Base-by-base conservation (phyloP, 108 stramenopile species). In the Stephanodiscus triporus region DNA sequence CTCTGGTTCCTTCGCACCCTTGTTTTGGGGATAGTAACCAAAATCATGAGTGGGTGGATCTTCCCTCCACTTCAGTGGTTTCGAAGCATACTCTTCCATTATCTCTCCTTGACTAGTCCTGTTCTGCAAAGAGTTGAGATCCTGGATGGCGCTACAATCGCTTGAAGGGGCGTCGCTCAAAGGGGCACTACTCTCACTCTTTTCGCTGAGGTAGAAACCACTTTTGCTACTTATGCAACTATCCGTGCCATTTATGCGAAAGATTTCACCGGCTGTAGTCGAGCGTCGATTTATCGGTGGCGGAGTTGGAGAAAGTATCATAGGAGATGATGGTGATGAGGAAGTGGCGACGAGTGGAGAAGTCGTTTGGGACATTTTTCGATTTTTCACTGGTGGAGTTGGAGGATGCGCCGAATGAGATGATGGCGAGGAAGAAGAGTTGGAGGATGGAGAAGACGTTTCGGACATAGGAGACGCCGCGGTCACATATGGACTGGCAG, bases 191-290 rank as follows among this genome's bases (percentile, higher is more conserved):
- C 37, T 40, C 27, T 5, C 22, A 22, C 38, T n/a, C 38, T 61
- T 32, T 17, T 59, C 36, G 30, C 60, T 20, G 60, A 22, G 22
- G 60, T 42, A 22, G 38, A 14, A 54, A n/a, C 67, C 67, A 40
- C 50, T 49, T 36, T 49, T 54, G 17, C 55, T 57, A 57, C 68
- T 43, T 14, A 57, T 20, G 22, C 53, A 38, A 27, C 68, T 69
- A 57, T 69, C 68, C 14, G 68, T n/a, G 8, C 56, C 68, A 43
- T 69, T 56, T 10, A 69, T 58, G 23, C 68, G 55, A 69, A 69
- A 69, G 37, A 69, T 58, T 24, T 69, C 56, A 57, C 42, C 43
- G 54, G 55, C 56, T 42, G 30, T 17, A 2, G 8, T 61, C 0
- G 60, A 42, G 22, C 20, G 29, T 61, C 36, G 60, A 19, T 61